Conservation (phyloP, 2,329 filamentous ascomycete species). For the Colletotrichum falcatum region DNA sequence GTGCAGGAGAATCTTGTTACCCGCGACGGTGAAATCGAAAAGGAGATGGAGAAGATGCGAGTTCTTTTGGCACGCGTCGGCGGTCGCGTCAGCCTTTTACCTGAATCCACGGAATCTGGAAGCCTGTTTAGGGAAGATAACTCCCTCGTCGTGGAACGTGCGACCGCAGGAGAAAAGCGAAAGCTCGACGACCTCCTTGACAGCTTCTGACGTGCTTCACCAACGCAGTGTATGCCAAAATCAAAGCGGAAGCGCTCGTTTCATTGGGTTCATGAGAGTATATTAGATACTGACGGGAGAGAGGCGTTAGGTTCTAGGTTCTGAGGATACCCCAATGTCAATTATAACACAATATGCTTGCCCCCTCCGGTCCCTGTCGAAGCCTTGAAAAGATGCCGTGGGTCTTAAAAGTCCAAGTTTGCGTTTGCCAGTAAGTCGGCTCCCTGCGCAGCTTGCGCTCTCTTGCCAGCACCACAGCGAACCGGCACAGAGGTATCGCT, state of each 20-base stretch:
- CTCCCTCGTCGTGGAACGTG: constrained; percentile 48
- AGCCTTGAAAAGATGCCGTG: no score
- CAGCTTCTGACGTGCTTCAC: constrained; percentile 44
- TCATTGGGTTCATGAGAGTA: not conserved
- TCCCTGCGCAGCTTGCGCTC: not conserved
- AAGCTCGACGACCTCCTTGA: constrained; percentile 58
- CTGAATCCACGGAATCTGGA: constrained; percentile 42
- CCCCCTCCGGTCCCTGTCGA: not conserved
- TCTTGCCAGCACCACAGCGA: not conserved
- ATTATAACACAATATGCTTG: not conserved
- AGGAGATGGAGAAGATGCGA: constrained; percentile 75
- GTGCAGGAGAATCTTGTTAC: constrained; percentile 77
- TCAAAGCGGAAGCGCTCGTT: not conserved
- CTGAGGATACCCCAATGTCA: constrained; percentile 26
- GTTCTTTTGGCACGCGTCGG: constrained; percentile 71
- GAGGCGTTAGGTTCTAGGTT: constrained; percentile 34
- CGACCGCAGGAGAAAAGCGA: constrained; percentile 54
- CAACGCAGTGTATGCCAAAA: no score
- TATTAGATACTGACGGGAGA: not conserved
- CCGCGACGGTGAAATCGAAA: constrained; percentile 72
- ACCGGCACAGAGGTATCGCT: not conserved
- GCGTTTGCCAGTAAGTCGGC: not conserved
- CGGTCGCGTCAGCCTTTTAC: constrained; percentile 60
- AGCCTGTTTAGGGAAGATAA: constrained; percentile 42
- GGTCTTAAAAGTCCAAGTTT: not conserved